phyloP scores from a whole-genome alignment of 148 eudicot genomes.

The Fagopyrum homotropicum region DNA sequence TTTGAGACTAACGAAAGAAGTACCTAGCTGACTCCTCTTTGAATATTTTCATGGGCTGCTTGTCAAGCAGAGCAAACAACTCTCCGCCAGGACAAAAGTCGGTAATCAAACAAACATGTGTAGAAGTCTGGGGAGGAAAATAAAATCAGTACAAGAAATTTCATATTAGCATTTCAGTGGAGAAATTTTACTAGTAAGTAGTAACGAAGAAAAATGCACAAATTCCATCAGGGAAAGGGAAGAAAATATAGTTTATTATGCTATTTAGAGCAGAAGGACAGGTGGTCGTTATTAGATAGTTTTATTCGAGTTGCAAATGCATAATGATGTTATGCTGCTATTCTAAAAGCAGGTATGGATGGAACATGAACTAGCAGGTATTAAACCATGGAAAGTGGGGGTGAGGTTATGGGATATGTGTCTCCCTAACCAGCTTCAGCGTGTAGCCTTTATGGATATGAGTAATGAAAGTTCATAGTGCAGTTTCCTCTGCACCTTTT shows the following conservation, averaged over 20 bases:
- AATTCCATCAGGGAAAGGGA: background rate
- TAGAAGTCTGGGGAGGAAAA: conserved; percentile 59
- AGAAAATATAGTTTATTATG: conserved; percentile 4
- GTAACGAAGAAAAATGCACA: background rate
- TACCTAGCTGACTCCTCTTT: conserved; percentile 97
- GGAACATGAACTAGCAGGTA: too few species aligned
- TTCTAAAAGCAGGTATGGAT: too few species aligned
- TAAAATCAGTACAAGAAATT: conserved; percentile 17
- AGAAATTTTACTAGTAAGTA: background rate
- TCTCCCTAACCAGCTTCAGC: too few species aligned
- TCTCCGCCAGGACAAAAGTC: conserved; percentile 99
- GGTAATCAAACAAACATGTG: conserved; percentile 93
- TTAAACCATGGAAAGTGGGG: too few species aligned
- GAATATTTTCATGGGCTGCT: conserved; percentile 86
- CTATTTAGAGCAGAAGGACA: background rate
- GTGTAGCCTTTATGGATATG: too few species aligned
- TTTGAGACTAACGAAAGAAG: background rate
- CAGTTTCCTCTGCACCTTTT: too few species aligned
- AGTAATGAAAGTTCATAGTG: too few species aligned
- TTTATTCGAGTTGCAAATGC: background rate
- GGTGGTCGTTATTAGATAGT: background rate
- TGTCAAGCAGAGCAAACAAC: conserved; percentile 89
- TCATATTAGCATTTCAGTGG: background rate
- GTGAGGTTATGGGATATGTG: too few species aligned
- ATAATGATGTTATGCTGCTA: background rate